Percentiles rank a stretch among this genome's conserved stretches.
phyloP scores from a whole-genome alignment of 2,329 filamentous ascomycete genomes.

The Penicillium olsonii region DNA sequence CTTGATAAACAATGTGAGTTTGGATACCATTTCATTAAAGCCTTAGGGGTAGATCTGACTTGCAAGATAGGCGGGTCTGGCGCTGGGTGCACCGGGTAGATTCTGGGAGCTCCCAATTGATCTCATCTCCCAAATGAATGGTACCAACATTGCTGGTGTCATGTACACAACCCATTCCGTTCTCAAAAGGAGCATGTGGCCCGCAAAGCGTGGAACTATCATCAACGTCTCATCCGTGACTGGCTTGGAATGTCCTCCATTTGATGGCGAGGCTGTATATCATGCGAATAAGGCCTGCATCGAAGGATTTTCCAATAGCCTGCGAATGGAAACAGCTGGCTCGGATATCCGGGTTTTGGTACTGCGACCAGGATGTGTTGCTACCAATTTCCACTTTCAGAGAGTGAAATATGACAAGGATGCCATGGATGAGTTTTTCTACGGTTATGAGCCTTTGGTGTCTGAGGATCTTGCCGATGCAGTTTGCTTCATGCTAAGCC shows the following conservation, averaged over 20 bases:
- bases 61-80: neutral
- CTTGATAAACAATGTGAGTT: neutral
- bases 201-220: neutral
- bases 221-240: neutral
- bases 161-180: neutral
- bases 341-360: neutral
- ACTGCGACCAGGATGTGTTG: neutral
- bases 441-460: neutral
- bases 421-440: neutral
- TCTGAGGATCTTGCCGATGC: neutral
- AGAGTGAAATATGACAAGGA: neutral
- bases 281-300: neutral
- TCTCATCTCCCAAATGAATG: neutral
- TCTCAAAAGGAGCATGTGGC: neutral
- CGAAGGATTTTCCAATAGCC: neutral
- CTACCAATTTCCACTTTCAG: neutral
- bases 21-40: neutral
- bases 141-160: neutral
- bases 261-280: neutral
- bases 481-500: neutral
- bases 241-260: neutral
- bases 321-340: neutral
- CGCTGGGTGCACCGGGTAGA: neutral
- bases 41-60: neutral
- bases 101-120: neutral